Conservation (phyloP, 352 stramenopile species). For the Phytopythium sindhum region DNA sequence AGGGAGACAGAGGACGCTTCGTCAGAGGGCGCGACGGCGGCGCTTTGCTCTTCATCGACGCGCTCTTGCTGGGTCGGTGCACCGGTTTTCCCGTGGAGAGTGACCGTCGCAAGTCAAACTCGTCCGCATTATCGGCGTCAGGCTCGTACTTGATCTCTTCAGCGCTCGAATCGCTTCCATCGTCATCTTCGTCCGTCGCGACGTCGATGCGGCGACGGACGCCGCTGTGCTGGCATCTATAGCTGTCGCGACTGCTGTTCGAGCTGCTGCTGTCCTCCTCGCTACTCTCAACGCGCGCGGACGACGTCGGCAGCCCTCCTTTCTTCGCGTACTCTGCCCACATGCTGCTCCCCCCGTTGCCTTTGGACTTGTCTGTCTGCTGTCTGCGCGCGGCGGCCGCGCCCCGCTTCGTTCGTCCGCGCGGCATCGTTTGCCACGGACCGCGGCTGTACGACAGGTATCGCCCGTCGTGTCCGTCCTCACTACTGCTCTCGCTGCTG, state of each 20-base stretch:
- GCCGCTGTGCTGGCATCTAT: not conserved
- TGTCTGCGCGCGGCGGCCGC: not conserved
- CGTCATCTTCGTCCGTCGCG: slow-evolving; percentile 9
- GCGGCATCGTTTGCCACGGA: not conserved
- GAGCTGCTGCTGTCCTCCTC: not conserved
- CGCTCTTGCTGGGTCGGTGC: slow-evolving; percentile 2
- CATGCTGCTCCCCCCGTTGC: not conserved
- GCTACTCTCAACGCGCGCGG: not conserved
- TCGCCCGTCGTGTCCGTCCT: not conserved
- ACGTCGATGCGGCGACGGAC: not conserved
- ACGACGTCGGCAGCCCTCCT: not conserved
- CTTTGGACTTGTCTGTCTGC: not conserved
- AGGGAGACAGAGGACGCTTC: not conserved
- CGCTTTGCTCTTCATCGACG: not conserved
- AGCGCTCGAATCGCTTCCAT: not conserved
- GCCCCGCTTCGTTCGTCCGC: not conserved
- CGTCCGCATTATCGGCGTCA: slow-evolving; percentile 5
- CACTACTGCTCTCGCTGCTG: slow-evolving; percentile 3
- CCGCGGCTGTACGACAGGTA: not conserved
- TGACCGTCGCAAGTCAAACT: not conserved
- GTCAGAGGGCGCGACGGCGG: not conserved
- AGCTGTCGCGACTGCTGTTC: not conserved
- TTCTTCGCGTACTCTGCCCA: slow-evolving; percentile 1
- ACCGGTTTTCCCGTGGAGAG: not conserved
- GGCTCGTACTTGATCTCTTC: slow-evolving; percentile 10